Percentiles rank a stretch among this genome's conserved stretches.
Evolutionary conservation across 1,139 yeast genomes (phyloP).

Genomic region (Geotrichum bryndzae): DNA sequence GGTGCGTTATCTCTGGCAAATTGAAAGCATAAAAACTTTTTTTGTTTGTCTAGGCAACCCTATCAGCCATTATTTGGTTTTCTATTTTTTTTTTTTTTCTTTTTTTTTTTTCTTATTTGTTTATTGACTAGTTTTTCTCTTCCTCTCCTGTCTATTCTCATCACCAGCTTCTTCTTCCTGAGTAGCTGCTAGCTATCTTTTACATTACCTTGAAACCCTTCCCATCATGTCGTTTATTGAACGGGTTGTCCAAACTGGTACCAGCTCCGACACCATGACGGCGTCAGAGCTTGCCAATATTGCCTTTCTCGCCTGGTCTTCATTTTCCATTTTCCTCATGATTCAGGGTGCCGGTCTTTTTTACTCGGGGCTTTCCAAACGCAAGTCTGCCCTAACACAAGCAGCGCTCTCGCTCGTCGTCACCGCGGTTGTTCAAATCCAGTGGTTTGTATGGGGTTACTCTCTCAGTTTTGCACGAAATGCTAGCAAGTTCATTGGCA

Average conservation of each 20-base stretch:
- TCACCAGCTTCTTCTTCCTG: background rate
- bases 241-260: background rate
- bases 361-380: constrained; percentile 54
- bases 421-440: constrained; percentile 42
- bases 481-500: constrained; percentile 45
- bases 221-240: background rate
- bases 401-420: constrained; percentile 46
- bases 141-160: background rate
- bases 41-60: background rate
- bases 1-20: background rate
- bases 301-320: constrained; percentile 14
- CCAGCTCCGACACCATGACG: background rate
- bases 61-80: background rate
- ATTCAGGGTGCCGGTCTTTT: constrained; percentile 40
- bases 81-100: background rate
- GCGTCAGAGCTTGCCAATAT: constrained; percentile 7
- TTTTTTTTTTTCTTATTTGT: background rate
- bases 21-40: background rate
- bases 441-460: constrained; percentile 51
- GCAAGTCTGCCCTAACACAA: constrained; percentile 52
- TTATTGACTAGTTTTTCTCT: background rate
- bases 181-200: background rate
- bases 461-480: constrained; percentile 43
- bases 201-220: background rate
- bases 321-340: constrained; percentile 14